phyloP scores from a whole-genome alignment of 306 rosid species.

The Vigna unguiculata region DNA sequence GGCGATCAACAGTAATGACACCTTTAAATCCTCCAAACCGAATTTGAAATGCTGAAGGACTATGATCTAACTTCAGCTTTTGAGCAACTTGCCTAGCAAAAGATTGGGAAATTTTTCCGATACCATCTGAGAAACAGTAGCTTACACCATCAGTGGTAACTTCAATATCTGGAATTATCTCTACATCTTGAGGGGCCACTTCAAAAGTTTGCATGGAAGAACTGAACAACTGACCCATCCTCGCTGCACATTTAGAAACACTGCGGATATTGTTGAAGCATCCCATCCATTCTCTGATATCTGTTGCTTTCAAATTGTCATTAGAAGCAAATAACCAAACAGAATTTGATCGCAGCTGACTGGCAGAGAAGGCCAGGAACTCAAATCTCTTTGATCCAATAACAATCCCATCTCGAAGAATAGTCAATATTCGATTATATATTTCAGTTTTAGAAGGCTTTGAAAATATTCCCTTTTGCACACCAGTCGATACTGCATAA shows the following conservation, averaged over 20 bases:
- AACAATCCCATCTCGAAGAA: slow-evolving; percentile 85
- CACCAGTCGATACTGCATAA: slow-evolving; percentile 65
- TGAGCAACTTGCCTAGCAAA: slow-evolving; percentile 85
- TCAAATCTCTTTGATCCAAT: slow-evolving; percentile 84
- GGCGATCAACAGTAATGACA: slow-evolving; percentile 83
- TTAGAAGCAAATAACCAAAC: slow-evolving; percentile 99
- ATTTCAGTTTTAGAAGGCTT: slow-evolving; percentile 71
- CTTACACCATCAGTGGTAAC: slow-evolving; percentile 60
- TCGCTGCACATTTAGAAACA: slow-evolving; percentile 92
- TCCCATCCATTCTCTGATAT: slow-evolving; percentile 97
- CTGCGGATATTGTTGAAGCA: slow-evolving; percentile 82
- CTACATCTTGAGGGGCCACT: slow-evolving; percentile 74
- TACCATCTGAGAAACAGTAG: slow-evolving; percentile 97
- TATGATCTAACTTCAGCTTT: slow-evolving; percentile 67
- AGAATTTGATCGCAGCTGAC: slow-evolving; percentile 89
- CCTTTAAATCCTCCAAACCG: slow-evolving; percentile 98
- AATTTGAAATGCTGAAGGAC: slow-evolving; percentile 94
- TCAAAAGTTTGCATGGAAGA: slow-evolving; percentile 79
- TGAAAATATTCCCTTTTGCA: slow-evolving; percentile 65
- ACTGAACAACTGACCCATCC: slow-evolving; percentile 99
- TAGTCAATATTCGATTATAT: slow-evolving; percentile 68
- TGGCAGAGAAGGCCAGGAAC: slow-evolving; percentile 95
- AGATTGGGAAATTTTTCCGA: slow-evolving; percentile 82
- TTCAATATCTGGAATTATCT: slow-evolving; percentile 88
- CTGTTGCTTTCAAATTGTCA: slow-evolving; percentile 75